Base-by-base conservation (phyloP, 148 eudicot species). In the Rhododendron williamsianum region DNA sequence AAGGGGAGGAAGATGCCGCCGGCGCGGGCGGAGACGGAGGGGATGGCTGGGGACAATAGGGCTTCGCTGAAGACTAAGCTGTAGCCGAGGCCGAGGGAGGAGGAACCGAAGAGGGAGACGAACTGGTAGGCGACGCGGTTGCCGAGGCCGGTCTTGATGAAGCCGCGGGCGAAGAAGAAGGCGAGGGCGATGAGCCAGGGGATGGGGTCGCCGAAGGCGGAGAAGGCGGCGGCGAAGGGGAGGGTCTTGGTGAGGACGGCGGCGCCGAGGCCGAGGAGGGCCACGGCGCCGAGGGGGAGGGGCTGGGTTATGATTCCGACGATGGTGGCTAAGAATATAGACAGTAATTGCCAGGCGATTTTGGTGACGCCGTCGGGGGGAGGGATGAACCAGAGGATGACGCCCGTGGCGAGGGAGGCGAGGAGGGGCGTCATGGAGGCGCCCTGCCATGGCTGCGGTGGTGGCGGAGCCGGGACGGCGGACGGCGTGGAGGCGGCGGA, bases 151-250 rank as follows among this genome's bases (percentile, higher is more conserved):
- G 98, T 95, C 43, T 97, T 97, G 58, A 97, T 93, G 82, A 97
- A 97, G 3, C 99, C 99, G 3, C 98, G 84, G 9, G 99, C 99
- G 83, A 96, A 96, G 91, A 96, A 96, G 93, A 96, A 96, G 0
- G 99, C 98, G 11, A 96, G 90, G 0, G 98, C 98, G 60, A 96
- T 96, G 1, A 96, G 83, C 99, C 99, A 96, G 0, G 98, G 98
- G 35, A 96, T 95, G 0, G 97, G 98, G 81, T 94, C 98, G 4
- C 98, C 96, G 67, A 95, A 95, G 5, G 99, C 99, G 27, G 98
- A 97, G 86, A 97, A 95, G 0, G 99, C 98, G 21, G 94, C 98
- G 21, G 98, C 90, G 76, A 97, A 97, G 0, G 99, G 87, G 0
- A 97, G 90, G 13, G 99, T 94, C 85, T 97, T 94, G 5, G 99